Evolutionary conservation across 805 yeast species (phyloP).

Genomic region (Saccharomycopsis guyanensis): DNA sequence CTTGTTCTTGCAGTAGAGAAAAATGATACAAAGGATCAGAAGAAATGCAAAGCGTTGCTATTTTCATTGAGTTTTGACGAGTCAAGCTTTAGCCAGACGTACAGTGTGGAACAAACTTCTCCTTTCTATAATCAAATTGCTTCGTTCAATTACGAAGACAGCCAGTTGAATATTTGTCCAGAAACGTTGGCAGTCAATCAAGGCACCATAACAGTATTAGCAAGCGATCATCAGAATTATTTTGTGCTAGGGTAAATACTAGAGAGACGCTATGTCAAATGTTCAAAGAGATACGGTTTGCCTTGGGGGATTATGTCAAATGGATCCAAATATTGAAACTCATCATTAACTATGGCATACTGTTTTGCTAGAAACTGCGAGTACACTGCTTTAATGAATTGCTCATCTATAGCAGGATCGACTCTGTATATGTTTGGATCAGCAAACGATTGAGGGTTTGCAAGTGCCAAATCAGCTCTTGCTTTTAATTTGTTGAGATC

Average conservation of each 20-base stretch:
- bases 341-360: slow-evolving; percentile 4
- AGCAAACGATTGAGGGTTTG: background rate
- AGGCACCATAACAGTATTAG: background rate
- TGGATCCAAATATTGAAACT: slow-evolving; percentile 2
- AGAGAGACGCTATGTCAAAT: no score
- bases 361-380: slow-evolving; percentile 3
- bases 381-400: background rate
- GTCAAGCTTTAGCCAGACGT: no score
- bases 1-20: background rate
- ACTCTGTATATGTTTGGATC: slow-evolving; percentile 2
- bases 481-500: background rate
- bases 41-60: background rate
- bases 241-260: background rate
- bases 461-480: background rate
- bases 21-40: background rate
- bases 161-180: background rate
- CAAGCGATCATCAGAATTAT: background rate
- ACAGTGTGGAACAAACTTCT: no score
- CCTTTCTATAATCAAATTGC: background rate
- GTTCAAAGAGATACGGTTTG: background rate
- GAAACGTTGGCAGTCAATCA: background rate
- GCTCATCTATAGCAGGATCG: background rate
- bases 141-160: background rate
- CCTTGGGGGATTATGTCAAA: background rate
- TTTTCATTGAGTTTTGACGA: background rate